A percentile compares a stretch with the other conserved stretches of the same genome.
These are phyloP conservation scores for Hamamelis virginiana DNA, from an alignment of 164 flowering plant species.

Conservation along the genomic window DNA sequence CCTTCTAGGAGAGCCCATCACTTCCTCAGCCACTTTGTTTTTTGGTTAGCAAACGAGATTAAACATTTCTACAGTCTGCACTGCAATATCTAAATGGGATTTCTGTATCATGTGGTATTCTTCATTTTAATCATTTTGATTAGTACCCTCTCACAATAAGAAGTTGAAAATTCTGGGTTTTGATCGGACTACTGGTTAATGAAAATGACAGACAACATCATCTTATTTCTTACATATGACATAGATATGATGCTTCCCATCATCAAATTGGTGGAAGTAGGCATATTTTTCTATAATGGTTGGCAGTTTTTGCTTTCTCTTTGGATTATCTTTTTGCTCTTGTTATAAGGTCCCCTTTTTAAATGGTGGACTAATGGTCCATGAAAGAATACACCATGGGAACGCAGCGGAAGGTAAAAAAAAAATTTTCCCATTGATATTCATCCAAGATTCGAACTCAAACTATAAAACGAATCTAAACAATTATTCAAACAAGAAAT, in stretches of 20 bases:
- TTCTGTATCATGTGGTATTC: not conserved
- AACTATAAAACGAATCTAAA: too few species aligned
- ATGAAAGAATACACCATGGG: too few species aligned
- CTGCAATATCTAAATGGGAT: conserved; percentile 1
- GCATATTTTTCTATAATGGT: not conserved
- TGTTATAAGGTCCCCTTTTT: not conserved
- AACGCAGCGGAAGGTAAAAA: too few species aligned
- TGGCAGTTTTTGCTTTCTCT: not conserved
- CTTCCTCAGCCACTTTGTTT: conserved; percentile 14
- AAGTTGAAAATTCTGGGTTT: too few species aligned
- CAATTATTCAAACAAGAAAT: too few species aligned
- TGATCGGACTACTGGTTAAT: too few species aligned
- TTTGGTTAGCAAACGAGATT: not conserved
- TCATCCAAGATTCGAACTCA: too few species aligned
- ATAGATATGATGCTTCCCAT: not conserved
- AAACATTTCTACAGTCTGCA: not conserved
- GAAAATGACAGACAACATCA: not conserved
- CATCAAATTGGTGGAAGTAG: not conserved
- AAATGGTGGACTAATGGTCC: conserved; percentile 14
- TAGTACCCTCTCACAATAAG: too few species aligned
- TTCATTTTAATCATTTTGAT: conserved; percentile 4
- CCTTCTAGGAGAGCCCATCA: conserved; percentile 5
- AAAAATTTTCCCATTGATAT: too few species aligned
- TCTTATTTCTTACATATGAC: not conserved
- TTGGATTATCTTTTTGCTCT: too few species aligned